phyloP scores from a whole-genome alignment of 306 rosid species.

The Cicer bijugum region DNA sequence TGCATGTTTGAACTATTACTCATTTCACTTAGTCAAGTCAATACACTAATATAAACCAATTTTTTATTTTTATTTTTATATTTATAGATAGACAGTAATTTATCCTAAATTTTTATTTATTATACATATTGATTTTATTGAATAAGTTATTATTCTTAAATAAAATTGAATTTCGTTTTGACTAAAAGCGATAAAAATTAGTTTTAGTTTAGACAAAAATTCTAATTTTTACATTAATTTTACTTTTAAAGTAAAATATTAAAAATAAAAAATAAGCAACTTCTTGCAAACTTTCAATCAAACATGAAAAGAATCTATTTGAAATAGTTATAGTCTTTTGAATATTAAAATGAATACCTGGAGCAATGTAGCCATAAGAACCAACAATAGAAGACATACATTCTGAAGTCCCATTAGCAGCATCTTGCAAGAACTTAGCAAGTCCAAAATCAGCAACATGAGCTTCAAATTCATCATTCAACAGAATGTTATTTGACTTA shows the following conservation, averaged over 20 bases:
- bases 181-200: no score
- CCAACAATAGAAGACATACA: slow-evolving; percentile 99
- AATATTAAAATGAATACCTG: slow-evolving; percentile 59
- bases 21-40: slow-evolving; percentile 26
- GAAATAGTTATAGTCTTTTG: not conserved
- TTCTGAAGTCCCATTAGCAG: slow-evolving; percentile 66
- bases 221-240: no score
- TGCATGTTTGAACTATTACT: slow-evolving; percentile 7
- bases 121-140: no score
- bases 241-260: no score
- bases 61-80: not conserved
- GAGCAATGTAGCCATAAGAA: slow-evolving; percentile 94
- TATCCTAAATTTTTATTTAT: slow-evolving; percentile 5
- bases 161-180: no score
- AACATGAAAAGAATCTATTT: not conserved
- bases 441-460: slow-evolving; percentile 97
- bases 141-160: no score
- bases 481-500: slow-evolving; percentile 84
- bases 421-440: slow-evolving; percentile 86
- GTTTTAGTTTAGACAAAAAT: no score
- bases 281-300: no score
- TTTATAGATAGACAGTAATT: slow-evolving; percentile 1
- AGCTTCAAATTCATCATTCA: slow-evolving; percentile 81
- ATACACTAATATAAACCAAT: slow-evolving; percentile 13
- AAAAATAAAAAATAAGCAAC: no score